These are phyloP conservation scores for Cryphonectria carpinicola DNA, from an alignment of 2,329 filamentous ascomycete species.

Conservation along the genomic window DNA sequence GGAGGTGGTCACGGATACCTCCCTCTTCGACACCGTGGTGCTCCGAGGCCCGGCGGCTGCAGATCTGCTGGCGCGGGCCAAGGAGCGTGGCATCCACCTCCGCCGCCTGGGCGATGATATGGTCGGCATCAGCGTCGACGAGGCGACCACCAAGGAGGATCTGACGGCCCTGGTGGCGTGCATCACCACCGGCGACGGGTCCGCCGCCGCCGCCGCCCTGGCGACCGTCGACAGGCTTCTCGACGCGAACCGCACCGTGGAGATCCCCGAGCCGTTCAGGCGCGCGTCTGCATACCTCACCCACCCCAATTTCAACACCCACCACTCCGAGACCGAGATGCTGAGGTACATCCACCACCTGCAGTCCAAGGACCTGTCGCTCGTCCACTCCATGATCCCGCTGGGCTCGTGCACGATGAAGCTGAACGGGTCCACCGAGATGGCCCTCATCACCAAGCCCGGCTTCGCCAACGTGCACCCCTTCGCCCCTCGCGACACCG, in stretches of 20 bases:
- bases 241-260: constrained; percentile 40
- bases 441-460: constrained; percentile 81
- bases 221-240: constrained; percentile 46
- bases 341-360: constrained; percentile 92
- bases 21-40: constrained; percentile 79
- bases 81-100: constrained; percentile 61
- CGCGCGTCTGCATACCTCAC: constrained; percentile 78
- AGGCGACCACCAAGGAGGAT: constrained; percentile 46
- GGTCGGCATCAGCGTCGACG: constrained; percentile 78
- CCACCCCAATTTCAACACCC: constrained; percentile 91
- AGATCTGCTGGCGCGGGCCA: constrained; percentile 50
- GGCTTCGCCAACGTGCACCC: constrained; percentile 82
- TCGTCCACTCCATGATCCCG: constrained; percentile 97
- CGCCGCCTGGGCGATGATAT: constrained; percentile 63
- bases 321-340: constrained; percentile 94
- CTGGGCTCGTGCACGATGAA: constrained; percentile 99
- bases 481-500: constrained; percentile 67
- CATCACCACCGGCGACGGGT: constrained; percentile 33
- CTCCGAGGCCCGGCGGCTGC: constrained; percentile 56
- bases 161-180: constrained; percentile 30
- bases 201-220: too few species aligned
- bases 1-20: constrained; percentile 24
- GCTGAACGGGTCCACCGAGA: constrained; percentile 90
- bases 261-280: constrained; percentile 61
- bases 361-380: constrained; percentile 90